These are phyloP conservation scores for Septoria linicola DNA, from an alignment of 2,329 filamentous ascomycete species.

Conservation along the genomic window DNA sequence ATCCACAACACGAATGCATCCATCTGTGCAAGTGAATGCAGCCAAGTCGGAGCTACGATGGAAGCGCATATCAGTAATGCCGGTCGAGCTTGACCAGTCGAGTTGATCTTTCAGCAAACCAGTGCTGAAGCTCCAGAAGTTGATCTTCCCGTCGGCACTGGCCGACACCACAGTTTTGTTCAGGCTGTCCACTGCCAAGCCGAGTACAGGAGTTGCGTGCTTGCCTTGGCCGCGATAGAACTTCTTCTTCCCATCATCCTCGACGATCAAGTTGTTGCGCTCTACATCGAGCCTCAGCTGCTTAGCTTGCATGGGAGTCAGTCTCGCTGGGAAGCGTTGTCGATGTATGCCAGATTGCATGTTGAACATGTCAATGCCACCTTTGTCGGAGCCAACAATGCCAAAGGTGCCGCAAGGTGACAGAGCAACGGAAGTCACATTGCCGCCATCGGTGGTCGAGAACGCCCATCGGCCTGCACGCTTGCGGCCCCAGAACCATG, in stretches of 20 bases:
- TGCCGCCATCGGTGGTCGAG: slow-evolving; percentile 76
- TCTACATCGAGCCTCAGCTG: slow-evolving; percentile 64
- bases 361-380: slow-evolving; percentile 92
- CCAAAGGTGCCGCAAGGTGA: slow-evolving; percentile 94
- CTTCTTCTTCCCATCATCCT: slow-evolving; percentile 44
- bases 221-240: slow-evolving; percentile 60
- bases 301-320: slow-evolving; percentile 75
- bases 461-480: slow-evolving; percentile 91
- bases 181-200: slow-evolving; percentile 82
- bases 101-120: slow-evolving; percentile 77
- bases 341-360: slow-evolving; percentile 88
- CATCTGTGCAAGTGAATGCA: slow-evolving; percentile 84
- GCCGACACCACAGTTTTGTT: slow-evolving; percentile 85
- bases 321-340: slow-evolving; percentile 77
- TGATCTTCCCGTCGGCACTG: slow-evolving; percentile 85
- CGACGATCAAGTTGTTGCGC: slow-evolving; percentile 34
- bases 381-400: slow-evolving; percentile 77
- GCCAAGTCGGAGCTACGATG: slow-evolving; percentile 81
- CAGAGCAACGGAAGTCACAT: slow-evolving; percentile 80
- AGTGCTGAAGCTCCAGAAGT: slow-evolving; percentile 95
- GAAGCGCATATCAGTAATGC: slow-evolving; percentile 74
- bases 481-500: slow-evolving; percentile 98
- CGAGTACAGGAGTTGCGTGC: slow-evolving; percentile 80
- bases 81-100: slow-evolving; percentile 75
- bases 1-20: slow-evolving; percentile 84